Percentiles rank a stretch among this genome's conserved stretches.
These are phyloP conservation scores for Schoenoplectus triqueter DNA, from an alignment of 202 grass and related monocot genomes.

Conservation along the genomic window DNA sequence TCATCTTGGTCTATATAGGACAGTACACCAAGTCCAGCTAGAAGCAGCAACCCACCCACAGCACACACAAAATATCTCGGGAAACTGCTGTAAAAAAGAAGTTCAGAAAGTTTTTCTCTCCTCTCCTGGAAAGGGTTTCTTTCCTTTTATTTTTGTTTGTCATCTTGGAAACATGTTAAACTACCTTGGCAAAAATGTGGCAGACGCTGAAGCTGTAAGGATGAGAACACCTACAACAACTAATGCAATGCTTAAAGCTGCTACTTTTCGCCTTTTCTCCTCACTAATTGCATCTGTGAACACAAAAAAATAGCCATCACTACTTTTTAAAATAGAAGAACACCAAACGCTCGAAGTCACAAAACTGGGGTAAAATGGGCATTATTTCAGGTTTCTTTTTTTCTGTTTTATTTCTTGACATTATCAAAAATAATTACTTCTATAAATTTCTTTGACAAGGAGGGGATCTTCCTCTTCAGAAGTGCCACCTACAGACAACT, in stretches of 20 bases:
- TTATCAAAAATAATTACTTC: constrained; percentile 34
- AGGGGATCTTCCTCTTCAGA: constrained; percentile 62
- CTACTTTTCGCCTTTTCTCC: constrained; percentile 61
- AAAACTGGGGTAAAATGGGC: background rate
- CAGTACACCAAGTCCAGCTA: constrained; percentile 63
- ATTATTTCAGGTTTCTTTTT: background rate
- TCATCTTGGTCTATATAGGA: constrained; percentile 89
- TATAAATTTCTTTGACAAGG: constrained; percentile 48
- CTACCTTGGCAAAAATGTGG: constrained; percentile 80
- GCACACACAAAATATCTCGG: constrained; percentile 54
- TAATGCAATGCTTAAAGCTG: constrained; percentile 74
- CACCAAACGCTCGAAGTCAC: background rate
- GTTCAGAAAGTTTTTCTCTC: background rate
- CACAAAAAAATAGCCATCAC: constrained; percentile 23
- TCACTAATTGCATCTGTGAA: constrained; percentile 62
- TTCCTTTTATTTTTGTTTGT: background rate
- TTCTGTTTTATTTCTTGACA: background rate
- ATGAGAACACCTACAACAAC: constrained; percentile 76
- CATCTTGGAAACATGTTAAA: constrained; percentile 38
- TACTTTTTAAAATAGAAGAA: constrained; percentile 9
- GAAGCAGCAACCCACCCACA: constrained; percentile 59
- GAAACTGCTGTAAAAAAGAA: constrained; percentile 49
- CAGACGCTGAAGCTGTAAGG: constrained; percentile 74
- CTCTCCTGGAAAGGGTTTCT: background rate
- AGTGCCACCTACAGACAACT: constrained; percentile 35